phyloP scores from a whole-genome alignment of 495 filamentous ascomycete genomes.

The Aspergillus ostianus region DNA sequence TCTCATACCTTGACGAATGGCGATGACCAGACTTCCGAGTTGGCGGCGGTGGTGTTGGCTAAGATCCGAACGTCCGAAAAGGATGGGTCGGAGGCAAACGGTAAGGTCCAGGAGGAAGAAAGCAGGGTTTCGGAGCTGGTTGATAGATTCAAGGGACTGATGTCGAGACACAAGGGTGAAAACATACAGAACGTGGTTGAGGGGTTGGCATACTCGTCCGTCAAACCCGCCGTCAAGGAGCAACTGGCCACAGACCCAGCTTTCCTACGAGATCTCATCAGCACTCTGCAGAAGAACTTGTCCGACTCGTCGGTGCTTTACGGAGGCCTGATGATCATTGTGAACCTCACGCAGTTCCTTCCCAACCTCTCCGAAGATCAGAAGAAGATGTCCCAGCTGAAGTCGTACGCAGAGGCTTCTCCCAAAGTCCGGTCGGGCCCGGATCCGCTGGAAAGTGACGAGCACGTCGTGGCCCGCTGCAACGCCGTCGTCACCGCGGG shows the following conservation, averaged over 20 bases:
- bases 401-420: conserved; percentile 84
- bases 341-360: conserved; percentile 78
- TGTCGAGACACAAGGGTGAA: conserved; percentile 59
- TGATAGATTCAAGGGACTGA: conserved; percentile 72
- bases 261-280: conserved; percentile 67
- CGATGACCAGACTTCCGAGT: conserved; percentile 58
- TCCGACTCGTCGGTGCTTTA: conserved; percentile 72
- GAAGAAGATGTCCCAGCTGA: conserved; percentile 84
- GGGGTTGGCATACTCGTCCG: conserved; percentile 86
- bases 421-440: conserved; percentile 54
- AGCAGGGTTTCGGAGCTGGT: conserved; percentile 70
- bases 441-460: conserved; percentile 69
- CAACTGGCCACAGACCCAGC: conserved; percentile 61
- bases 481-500: conserved; percentile 72
- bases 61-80: conserved; percentile 60
- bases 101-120: conserved; percentile 42
- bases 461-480: conserved; percentile 74
- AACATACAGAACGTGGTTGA: conserved; percentile 71
- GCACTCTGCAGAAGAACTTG: conserved; percentile 56
- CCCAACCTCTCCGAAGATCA: conserved; percentile 85
- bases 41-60: conserved; percentile 84
- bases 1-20: conserved; percentile 71
- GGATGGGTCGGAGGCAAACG: conserved; percentile 36
- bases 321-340: conserved; percentile 77
- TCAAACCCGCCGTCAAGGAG: conserved; percentile 81